Percentiles rank a stretch among this genome's conserved stretches.
Evolutionary conservation across 495 filamentous ascomycete genomes (phyloP).

Genomic region (Cryomyces minteri): DNA sequence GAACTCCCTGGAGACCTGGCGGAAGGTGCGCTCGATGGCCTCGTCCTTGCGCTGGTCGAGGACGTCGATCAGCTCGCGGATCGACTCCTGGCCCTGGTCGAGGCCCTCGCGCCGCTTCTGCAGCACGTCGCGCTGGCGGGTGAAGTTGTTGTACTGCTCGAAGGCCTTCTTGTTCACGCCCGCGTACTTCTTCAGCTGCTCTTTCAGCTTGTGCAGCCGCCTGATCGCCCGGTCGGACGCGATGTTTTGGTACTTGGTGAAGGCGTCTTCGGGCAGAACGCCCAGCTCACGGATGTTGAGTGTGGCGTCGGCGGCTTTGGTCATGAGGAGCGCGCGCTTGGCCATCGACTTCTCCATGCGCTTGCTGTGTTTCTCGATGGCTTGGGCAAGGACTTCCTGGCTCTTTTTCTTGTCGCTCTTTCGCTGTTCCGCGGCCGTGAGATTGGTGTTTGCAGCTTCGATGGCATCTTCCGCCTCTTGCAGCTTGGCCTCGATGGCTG

Average conservation of each 20-base stretch:
- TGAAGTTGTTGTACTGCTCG: constrained; percentile 96
- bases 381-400: constrained; percentile 56
- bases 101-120: constrained; percentile 69
- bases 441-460: constrained; percentile 39
- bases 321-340: constrained; percentile 58
- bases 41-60: constrained; percentile 93
- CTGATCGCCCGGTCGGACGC: constrained; percentile 67
- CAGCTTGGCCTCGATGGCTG: constrained; percentile 45
- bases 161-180: constrained; percentile 99
- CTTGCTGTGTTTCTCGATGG: constrained; percentile 78
- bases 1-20: constrained; percentile 89
- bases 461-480: constrained; percentile 52
- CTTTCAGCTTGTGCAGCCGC: constrained; percentile 81
- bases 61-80: constrained; percentile 77
- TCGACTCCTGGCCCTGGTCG: constrained; percentile 61
- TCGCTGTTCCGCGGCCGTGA: constrained; percentile 41
- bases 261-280: constrained; percentile 85
- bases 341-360: constrained; percentile 81
- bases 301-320: constrained; percentile 58
- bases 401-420: constrained; percentile 46
- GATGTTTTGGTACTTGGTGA: constrained; percentile 70
- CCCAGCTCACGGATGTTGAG: constrained; percentile 85
- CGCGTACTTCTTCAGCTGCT: constrained; percentile 84
- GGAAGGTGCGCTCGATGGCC: constrained; percentile 93
- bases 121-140: constrained; percentile 69